Evolutionary conservation across 352 stramenopile species (phyloP), one percentile per base, ranked within the genome.

Genomic region (Pythium phragmitis): DNA sequence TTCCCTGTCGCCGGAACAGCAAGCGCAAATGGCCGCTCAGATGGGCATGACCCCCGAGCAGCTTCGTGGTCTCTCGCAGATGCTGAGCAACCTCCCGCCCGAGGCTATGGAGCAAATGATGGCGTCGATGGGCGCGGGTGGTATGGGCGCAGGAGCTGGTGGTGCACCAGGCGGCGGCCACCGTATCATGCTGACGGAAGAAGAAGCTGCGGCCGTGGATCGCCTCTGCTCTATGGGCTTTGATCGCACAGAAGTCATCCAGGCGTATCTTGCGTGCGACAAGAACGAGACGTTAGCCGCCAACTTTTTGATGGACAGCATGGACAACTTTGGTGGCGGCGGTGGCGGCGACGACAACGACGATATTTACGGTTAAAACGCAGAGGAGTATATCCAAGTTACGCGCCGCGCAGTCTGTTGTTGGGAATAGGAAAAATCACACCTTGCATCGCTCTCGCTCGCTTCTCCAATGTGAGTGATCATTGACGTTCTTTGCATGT

Each of bases 271-370:
- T 66, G 96, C 96, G 39, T 99, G 98, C 72, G 98, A 99, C 87
- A 99, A 99, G 87, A 99, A 99, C 77, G 96, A 99, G 78, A 96
- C 94, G 50, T 83, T 99, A 69, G 97, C 98, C 16, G 98, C 98
- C 26, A 99, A 99, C 80, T 97, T 99, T 57, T 83, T 99, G 63
- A 98, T 99, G 88, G 96, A 99, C 79, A 94, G 80, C 70, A 83
- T 85, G 75, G 76, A 76, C 74, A 72, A 87, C 65, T 79, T 61
- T 71, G 84, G 80, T 37, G 80, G 80, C 60, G 78, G 39, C 36
- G 80, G 80, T 60, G 78, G 83, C 19, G 80, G 71, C 36, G 69
- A 71, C 55, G 80, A 90, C 56, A 93, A 93, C 68, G 83, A 94
- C 73, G 85, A 94, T 82, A 94, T 94, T 85, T 92, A 94, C 77